These are phyloP conservation scores for Paraurostyla sp. DNA, from an alignment of 73 alveolate species.

Conservation along the genomic window DNA sequence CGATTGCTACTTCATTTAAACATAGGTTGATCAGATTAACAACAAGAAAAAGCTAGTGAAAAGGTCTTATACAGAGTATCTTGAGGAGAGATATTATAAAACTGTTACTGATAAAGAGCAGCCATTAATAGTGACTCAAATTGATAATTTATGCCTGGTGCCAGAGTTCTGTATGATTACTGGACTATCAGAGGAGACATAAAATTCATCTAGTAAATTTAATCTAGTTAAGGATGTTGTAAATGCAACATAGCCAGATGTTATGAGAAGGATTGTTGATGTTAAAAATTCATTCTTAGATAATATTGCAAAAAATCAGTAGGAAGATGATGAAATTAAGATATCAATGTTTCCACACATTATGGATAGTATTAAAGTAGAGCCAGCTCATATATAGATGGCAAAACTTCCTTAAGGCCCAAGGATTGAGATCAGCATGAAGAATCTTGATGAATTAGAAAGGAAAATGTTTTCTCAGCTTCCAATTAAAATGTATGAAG, in stretches of 20 bases:
- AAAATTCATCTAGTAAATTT: constrained; percentile 5
- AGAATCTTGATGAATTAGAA: background rate
- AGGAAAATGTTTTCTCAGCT: background rate
- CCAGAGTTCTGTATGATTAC: constrained; percentile 38
- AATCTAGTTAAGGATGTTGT: background rate
- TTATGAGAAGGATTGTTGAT: constrained; percentile 18
- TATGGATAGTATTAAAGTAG: constrained; percentile 18
- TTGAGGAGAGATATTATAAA: constrained; percentile 19
- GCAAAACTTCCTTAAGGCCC: constrained; percentile 31
- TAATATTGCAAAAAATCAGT: background rate
- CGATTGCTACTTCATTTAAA: background rate
- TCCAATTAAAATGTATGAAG: constrained; percentile 30
- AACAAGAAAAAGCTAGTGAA: background rate
- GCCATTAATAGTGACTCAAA: constrained; percentile 17
- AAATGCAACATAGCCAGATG: constrained; percentile 27
- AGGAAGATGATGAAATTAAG: background rate
- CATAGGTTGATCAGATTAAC: background rate
- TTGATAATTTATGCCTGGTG: background rate
- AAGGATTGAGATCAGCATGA: background rate
- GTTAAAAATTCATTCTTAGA: background rate
- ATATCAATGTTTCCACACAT: background rate
- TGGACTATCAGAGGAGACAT: constrained; percentile 1
- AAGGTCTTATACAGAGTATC: background rate
- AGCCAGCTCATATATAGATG: background rate
- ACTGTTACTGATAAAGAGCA: constrained; percentile 7